A percentile compares a stretch with the other conserved stretches of the same genome.
Conservation (phyloP, 2,329 filamentous ascomycete genomes). For the Rutstroemia sp. region DNA sequence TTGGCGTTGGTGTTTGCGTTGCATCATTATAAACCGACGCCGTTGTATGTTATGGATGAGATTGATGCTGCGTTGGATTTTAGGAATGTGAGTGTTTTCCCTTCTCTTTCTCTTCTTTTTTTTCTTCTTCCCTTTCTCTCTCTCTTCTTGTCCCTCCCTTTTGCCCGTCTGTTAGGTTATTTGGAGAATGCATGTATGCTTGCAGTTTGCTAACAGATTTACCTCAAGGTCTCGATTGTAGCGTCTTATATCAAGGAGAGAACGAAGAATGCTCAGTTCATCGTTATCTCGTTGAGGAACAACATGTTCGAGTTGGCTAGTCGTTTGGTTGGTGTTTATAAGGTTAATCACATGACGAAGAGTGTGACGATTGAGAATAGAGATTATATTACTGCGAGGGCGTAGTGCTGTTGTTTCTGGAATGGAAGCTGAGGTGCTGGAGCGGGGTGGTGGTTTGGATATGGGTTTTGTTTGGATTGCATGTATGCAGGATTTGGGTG, state of each 20-base stretch:
- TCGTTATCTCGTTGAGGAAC: conserved; percentile 94
- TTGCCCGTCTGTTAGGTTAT: no score
- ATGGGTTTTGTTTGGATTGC: not conserved
- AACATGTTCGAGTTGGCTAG: conserved; percentile 99
- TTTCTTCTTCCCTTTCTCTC: no score
- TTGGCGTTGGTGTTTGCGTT: conserved; percentile 95
- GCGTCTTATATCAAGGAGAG: conserved; percentile 98
- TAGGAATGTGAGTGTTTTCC: conserved; percentile 69
- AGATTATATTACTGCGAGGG: conserved; percentile 51
- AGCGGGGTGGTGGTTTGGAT: no score
- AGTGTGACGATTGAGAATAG: conserved; percentile 82
- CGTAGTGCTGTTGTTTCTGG: not conserved
- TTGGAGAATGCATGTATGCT: not conserved
- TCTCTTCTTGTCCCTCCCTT: no score
- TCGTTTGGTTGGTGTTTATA: conserved; percentile 93
- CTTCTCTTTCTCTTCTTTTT: conserved; percentile 21
- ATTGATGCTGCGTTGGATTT: conserved; percentile 98
- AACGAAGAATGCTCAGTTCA: conserved; percentile 98
- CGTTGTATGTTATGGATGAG: conserved; percentile 98
- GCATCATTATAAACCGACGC: conserved; percentile 96
- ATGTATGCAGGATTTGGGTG: not conserved
- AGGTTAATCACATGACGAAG: conserved; percentile 98
- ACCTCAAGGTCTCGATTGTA: conserved; percentile 73
- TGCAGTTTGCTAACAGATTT: conserved; percentile 6
- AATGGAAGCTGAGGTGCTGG: no score